A percentile compares a stretch with the other conserved stretches of the same genome.
These are phyloP conservation scores for Pyrenophora tritici-repentis DNA, from an alignment of 2,329 filamentous ascomycete species.

Conservation along the genomic window DNA sequence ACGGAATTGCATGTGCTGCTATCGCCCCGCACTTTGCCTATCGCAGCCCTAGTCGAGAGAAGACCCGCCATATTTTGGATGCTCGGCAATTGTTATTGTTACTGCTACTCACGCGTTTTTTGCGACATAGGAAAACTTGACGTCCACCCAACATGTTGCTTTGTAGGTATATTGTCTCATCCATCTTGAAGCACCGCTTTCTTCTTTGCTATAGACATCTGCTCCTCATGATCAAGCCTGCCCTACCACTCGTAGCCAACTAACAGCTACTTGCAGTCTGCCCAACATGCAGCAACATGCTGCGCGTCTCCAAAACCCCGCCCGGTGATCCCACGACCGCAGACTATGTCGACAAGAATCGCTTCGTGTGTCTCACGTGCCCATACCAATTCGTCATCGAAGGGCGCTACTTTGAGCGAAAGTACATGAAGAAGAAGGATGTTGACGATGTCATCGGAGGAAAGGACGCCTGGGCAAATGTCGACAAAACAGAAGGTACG, in stretches of 20 bases:
- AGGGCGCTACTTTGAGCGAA: constrained; percentile 79
- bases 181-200: no score
- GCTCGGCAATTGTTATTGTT: not conserved
- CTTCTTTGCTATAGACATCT: not conserved
- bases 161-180: constrained; percentile 55
- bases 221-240: not conserved
- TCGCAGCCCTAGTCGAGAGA: constrained; percentile 22
- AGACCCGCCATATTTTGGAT: constrained; percentile 38
- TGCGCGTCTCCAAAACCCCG: constrained; percentile 67
- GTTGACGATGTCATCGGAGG: constrained; percentile 90
- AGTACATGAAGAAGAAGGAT: constrained; percentile 79
- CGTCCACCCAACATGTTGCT: constrained; percentile 61
- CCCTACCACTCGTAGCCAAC: not conserved
- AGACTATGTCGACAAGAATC: constrained; percentile 62
- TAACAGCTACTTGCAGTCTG: constrained; percentile 61
- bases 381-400: constrained; percentile 88
- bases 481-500: constrained; percentile 73
- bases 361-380: constrained; percentile 93
- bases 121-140: constrained; percentile 11
- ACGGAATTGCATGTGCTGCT: not conserved
- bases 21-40: constrained; percentile 34
- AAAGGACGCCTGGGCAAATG: constrained; percentile 86
- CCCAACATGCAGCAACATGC: constrained; percentile 81
- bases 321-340: constrained; percentile 47
- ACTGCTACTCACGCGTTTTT: not conserved